Percentiles rank a stretch among this genome's conserved stretches.
These are phyloP conservation scores for Yarrowia sp. DNA, from an alignment of 805 yeast genomes.

Conservation along the genomic window DNA sequence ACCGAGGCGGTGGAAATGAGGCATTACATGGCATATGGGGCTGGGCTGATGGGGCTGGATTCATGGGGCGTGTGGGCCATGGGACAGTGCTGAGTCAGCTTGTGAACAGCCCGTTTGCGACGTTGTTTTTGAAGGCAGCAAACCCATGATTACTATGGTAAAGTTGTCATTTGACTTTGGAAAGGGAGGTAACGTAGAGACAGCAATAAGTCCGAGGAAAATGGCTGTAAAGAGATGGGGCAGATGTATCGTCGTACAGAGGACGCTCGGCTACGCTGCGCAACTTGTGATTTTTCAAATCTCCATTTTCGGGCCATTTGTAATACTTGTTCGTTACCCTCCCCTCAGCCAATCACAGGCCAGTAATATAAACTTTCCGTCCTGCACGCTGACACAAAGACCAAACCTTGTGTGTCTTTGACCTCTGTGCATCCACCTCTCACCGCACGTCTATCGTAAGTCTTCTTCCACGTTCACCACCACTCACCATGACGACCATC, in stretches of 20 bases:
- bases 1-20: too few relatives aligned
- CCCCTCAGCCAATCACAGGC: not conserved
- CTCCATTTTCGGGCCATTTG: too few relatives aligned
- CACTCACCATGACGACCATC: constrained; percentile 21
- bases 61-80: too few relatives aligned
- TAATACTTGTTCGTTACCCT: too few relatives aligned
- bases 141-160: constrained; percentile 1
- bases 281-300: too few relatives aligned
- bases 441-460: constrained; percentile 31
- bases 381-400: constrained; percentile 36
- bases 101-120: too few relatives aligned
- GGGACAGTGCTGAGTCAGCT: not conserved
- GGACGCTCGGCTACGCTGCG: too few relatives aligned
- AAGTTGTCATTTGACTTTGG: constrained; percentile 11
- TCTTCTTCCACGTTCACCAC: constrained; percentile 14
- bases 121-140: too few relatives aligned
- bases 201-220: constrained; percentile 13
- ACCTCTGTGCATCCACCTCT: constrained; percentile 15
- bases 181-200: not conserved
- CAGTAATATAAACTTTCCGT: not conserved
- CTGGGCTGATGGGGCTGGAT: too few relatives aligned
- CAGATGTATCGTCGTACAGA: too few relatives aligned
- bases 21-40: too few relatives aligned
- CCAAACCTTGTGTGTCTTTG: not conserved
- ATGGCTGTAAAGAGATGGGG: too few relatives aligned